Percentiles rank a stretch among this genome's conserved stretches.
Conservation (phyloP, 2,329 filamentous ascomycete species). For the Botrytis deweyae region DNA sequence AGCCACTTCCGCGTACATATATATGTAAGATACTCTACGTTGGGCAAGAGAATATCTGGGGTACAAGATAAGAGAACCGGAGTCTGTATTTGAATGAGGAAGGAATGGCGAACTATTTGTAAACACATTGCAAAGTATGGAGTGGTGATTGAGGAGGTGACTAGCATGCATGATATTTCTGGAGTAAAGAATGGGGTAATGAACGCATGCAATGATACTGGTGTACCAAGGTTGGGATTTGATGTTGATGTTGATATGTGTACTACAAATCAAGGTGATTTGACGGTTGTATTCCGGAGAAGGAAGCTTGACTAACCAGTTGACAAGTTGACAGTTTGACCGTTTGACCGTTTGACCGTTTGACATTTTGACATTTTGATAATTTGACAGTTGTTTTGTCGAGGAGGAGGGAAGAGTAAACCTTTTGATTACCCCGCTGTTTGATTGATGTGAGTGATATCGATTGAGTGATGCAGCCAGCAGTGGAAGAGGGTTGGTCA, state of each 20-base stretch:
- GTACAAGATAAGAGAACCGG: conserved; percentile 9
- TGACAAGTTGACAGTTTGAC: background rate
- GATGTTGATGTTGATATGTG: background rate
- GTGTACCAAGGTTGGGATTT: background rate
- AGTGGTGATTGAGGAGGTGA: background rate
- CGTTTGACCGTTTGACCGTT: too few species aligned
- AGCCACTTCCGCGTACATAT: background rate
- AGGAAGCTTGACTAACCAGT: background rate
- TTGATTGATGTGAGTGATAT: background rate
- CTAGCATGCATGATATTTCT: background rate
- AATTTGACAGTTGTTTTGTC: too few species aligned
- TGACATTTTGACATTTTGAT: background rate
- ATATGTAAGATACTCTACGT: background rate
- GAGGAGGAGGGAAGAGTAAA: background rate
- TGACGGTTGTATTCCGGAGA: background rate
- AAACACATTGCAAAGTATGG: conserved; percentile 3
- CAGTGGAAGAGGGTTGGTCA: background rate
- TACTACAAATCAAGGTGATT: background rate
- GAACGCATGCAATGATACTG: background rate
- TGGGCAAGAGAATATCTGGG: conserved; percentile 1
- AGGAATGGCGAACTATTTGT: background rate
- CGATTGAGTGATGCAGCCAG: background rate
- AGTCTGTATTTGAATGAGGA: background rate
- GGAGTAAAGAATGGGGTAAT: conserved; percentile 7
- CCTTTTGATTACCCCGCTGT: background rate